Evolutionary conservation across 768 basidiomycete genomes (phyloP), one percentile per base, ranked within the genome.

Genomic region (Boletus rufocinnamomeus): DNA sequence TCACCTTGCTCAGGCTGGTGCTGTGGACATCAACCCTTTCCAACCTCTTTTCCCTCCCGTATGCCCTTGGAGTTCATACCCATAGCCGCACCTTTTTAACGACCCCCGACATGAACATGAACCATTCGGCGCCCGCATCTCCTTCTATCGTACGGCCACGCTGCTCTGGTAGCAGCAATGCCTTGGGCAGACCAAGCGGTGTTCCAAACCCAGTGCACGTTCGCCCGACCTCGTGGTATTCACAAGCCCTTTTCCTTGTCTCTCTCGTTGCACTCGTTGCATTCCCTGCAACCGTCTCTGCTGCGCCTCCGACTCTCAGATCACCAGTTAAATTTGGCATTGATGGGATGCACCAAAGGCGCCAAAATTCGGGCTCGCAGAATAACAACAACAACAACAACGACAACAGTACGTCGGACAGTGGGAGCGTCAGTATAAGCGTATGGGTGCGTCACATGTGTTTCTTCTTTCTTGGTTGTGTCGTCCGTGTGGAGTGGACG

Each of bases 381-480:
- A 10, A 16, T 10, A 32, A 4, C 34, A 27, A 4, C 34, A 2
- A 11, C 28, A 27, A 17, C 19, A 30, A 21, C 34, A 27, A 4
- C 34, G 1, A 11, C 28, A 27, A 17, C 19, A 30, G 19, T 54
- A 35, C 56, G 2, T 35, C 11, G 35, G 38, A 28, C 30, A 21
- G 21, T 21, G 51, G 60, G 23, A 56, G 54, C 19, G 57, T 70
- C 21, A 58, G 47, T 37, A 51, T 69, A 54, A 65, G 4, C 23
- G 28, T 72, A 53, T 71, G 70, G 70, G 70, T 71, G 58, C 59
- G 70, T 71, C 17, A 14, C 34, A 17, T 21, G 1, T 14, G n/a
- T n/a, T 13, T 38, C 11, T 47, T 19, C 3, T 32, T 23, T 7
- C 34, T 28, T 37, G 11, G 37, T 50, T 21, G 27, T 46, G 19